Base-by-base conservation (phyloP, 2,329 filamentous ascomycete genomes). In the Cladophialophora exuberans region DNA sequence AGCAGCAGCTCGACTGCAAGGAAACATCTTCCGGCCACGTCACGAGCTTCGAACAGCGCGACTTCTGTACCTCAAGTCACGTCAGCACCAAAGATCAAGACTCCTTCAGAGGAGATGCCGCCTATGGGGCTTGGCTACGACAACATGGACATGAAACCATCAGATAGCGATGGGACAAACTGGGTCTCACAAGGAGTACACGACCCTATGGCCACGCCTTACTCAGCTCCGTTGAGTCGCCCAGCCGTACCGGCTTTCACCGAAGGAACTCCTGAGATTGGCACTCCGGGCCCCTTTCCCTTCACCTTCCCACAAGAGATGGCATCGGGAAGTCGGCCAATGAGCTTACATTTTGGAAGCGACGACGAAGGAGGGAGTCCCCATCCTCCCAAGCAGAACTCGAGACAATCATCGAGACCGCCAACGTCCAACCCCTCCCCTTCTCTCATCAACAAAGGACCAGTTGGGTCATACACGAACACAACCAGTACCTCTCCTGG, bases 1-100 rank as follows among this genome's bases (percentile, higher is more conserved):
- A 82, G 90, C 50, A 89, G 89, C 13, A 90, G 88, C 62, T 87
- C 86, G 22, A 89, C 89, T 23, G 81, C 87, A n/a, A 85, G 90
- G 35, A 92, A 94, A 69, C 85, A 85, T 30, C 74, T 59, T 73
- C 82, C 60, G n/a, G 54, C 58, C 3, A 25, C 50, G 1, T 59
- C 61, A 3, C 53, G 62, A 33, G 52, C 59, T 10, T 41, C 44
- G 9, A 56, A 45, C 13, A 62, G 59, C 28, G 52, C 59, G 41
- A 60, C 60, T 4, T 62, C 64, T 3, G 61, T 57, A 6, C 63
- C 57, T 13, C 62, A 64, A 45, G 58, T 61, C 35, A 64, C 64
- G 9, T 65, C 63, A 13, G 60, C 61, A 23, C 60, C 63, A 11
- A 64, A 65, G 41, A 47, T 59, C 30, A 60, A 56, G 23, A 51